Evolutionary conservation across 164 flowering plant genomes (phyloP).

Genomic region (Magnolia sinica): DNA sequence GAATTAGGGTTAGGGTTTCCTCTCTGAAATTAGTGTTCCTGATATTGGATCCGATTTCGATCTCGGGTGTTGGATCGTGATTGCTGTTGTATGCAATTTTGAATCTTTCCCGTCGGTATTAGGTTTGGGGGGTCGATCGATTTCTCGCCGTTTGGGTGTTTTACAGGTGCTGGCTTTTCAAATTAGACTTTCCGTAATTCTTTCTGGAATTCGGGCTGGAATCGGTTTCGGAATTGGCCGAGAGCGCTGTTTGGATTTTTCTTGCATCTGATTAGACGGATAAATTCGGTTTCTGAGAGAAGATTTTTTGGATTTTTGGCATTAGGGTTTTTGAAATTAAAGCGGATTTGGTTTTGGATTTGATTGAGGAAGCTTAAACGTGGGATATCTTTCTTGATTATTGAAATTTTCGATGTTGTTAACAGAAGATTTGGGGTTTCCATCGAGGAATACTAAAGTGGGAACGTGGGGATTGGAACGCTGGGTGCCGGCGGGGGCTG

Average conservation of each 20-base stretch:
- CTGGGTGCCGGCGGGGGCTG: neutral
- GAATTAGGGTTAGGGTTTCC: conserved; percentile 1
- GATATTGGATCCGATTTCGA: neutral
- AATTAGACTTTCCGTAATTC: neutral
- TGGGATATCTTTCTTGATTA: neutral
- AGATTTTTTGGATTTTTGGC: neutral
- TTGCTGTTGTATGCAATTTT: no score
- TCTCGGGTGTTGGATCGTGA: no score
- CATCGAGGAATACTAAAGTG: neutral
- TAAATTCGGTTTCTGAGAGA: neutral
- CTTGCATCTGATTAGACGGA: neutral
- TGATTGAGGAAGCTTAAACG: neutral
- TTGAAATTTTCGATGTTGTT: neutral
- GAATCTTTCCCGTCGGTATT: no score
- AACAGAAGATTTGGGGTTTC: conserved; percentile 7
- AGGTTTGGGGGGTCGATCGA: neutral
- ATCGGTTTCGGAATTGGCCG: neutral
- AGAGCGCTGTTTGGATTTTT: neutral
- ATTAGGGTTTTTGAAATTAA: neutral
- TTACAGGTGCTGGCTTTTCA: neutral
- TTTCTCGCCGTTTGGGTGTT: neutral
- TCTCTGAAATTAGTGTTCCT: neutral
- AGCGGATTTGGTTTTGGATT: neutral
- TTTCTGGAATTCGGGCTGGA: neutral
- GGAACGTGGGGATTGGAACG: conserved; percentile 5